Conservation (phyloP, 805 yeast genomes). For the Candida ulmi region DNA sequence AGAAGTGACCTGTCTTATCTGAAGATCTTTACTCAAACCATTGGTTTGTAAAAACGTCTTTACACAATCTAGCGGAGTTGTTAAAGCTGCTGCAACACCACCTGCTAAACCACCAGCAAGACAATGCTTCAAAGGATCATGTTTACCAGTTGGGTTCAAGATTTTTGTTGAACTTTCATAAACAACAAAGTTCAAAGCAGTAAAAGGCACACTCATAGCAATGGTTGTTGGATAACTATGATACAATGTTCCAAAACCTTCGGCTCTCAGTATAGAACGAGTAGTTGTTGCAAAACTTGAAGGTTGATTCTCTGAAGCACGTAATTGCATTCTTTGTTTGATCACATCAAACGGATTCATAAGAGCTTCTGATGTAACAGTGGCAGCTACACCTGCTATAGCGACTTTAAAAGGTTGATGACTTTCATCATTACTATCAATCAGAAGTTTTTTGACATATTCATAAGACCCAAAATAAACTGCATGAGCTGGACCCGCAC, state of each 20-base stretch:
- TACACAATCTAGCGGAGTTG: conserved; percentile 91
- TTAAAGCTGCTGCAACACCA: conserved; percentile 88
- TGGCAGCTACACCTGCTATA: conserved; percentile 88
- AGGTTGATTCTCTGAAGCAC: conserved; percentile 6
- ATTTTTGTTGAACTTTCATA: conserved; percentile 75
- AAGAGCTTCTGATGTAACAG: conserved; percentile 83
- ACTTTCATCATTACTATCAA: conserved; percentile 28
- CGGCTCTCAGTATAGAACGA: conserved; percentile 29
- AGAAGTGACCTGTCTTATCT: conserved; percentile 50
- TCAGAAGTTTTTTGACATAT: conserved; percentile 40
- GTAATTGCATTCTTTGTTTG: conserved; percentile 88
- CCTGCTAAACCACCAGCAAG: conserved; percentile 92
- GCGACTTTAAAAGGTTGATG: conserved; percentile 81
- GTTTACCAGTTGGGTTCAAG: conserved; percentile 68
- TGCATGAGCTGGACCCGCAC: conserved; percentile 99
- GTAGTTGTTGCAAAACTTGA: conserved; percentile 11
- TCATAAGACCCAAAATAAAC: conserved; percentile 94
- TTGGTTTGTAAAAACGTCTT: conserved; percentile 89
- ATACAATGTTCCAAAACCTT: conserved; percentile 75
- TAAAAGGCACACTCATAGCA: conserved; percentile 88
- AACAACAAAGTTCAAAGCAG: conserved; percentile 88
- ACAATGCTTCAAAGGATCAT: conserved; percentile 92
- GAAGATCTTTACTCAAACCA: conserved; percentile 39
- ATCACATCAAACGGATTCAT: conserved; percentile 97
- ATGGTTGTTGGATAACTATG: conserved; percentile 94